These are phyloP conservation scores for Tanacetum coccineum DNA, from an alignment of 129 eudicot species.

Conservation along the genomic window DNA sequence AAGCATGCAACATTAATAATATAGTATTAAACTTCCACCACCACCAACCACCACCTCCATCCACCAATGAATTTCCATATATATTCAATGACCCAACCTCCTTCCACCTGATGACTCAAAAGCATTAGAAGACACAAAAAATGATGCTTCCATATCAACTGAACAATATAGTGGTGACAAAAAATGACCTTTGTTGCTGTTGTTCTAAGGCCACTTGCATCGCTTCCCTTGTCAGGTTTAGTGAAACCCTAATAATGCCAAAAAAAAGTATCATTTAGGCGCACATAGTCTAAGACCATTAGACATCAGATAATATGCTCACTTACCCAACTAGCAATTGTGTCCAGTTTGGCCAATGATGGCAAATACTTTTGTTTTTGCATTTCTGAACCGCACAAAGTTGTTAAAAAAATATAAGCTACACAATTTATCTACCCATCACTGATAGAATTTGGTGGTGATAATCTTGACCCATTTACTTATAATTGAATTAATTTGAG, in stretches of 20 bases:
- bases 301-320: constrained; percentile 15
- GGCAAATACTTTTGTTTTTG: constrained; percentile 90
- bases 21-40: too few species aligned
- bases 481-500: too few species aligned
- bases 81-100: constrained; percentile 88
- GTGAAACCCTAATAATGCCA: constrained; percentile 59
- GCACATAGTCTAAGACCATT: background rate
- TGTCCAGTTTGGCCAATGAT: constrained; percentile 70
- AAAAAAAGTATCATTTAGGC: background rate
- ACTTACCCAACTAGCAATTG: constrained; percentile 90
- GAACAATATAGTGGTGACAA: background rate
- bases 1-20: too few species aligned
- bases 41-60: too few species aligned
- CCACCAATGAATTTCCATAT: too few species aligned
- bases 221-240: constrained; percentile 99
- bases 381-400: constrained; percentile 73
- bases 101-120: constrained; percentile 63
- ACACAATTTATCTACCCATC: constrained; percentile 1
- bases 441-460: background rate
- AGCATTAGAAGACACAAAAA: background rate
- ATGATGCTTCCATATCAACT: background rate
- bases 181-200: constrained; percentile 76
- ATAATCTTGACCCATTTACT: background rate
- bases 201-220: constrained; percentile 87
- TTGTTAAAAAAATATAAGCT: constrained; percentile 42